These are phyloP conservation scores for Micractinium sp. DNA, from an alignment of 139 green algal genomes.

Conservation along the genomic window DNA sequence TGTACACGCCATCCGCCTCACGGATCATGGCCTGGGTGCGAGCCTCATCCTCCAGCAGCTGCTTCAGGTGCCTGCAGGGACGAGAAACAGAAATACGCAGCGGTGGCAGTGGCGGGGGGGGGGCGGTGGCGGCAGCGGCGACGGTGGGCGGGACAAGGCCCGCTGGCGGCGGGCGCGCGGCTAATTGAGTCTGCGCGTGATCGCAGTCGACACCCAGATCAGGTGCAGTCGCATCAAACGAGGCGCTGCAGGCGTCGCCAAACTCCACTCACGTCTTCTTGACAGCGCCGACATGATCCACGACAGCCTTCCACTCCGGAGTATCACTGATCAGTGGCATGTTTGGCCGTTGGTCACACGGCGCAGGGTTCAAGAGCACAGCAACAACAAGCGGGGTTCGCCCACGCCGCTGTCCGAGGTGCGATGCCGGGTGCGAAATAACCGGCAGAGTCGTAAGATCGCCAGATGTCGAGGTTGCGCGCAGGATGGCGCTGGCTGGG, in stretches of 20 bases:
- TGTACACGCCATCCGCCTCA: conserved; percentile 88
- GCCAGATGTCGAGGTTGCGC: no score
- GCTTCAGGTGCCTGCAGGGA: conserved; percentile 78
- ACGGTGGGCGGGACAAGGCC: background rate
- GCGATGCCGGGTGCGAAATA: no score
- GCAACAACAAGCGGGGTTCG: no score
- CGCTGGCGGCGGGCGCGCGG: background rate
- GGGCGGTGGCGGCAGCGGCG: background rate
- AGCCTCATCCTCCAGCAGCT: conserved; percentile 84
- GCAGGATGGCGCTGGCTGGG: no score
- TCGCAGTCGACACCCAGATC: background rate
- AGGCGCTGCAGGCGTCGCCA: background rate
- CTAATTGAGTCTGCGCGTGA: background rate
- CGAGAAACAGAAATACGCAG: background rate
- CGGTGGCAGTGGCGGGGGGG: background rate
- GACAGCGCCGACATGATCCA: conserved; percentile 80
- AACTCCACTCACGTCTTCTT: conserved; percentile 52
- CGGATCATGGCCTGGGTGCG: conserved; percentile 80
- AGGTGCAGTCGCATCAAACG: background rate
- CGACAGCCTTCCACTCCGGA: conserved; percentile 77
- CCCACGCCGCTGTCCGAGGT: no score
- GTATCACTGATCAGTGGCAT: conserved; percentile 30
- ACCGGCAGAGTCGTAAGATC: no score
- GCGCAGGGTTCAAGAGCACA: no score
- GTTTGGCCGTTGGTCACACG: background rate